Evolutionary conservation across 306 rosid genomes (phyloP), one percentile per base, ranked within the genome.

Genomic region (Quercus bicolor): DNA sequence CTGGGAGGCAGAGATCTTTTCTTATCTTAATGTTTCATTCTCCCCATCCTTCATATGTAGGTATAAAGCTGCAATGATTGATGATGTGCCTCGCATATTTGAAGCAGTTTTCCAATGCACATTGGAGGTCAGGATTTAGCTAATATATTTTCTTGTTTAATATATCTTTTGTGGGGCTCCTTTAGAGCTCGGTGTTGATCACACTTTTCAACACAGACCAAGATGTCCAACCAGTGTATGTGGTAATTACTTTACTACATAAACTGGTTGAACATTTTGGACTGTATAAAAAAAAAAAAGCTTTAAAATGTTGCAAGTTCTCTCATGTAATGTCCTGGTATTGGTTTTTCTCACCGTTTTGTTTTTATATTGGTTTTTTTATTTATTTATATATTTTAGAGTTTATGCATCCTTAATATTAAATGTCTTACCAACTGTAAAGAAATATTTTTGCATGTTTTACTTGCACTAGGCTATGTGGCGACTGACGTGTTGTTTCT

Each of bases 21-120:
- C 23, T 66, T 66, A 19, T 19, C 23, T 34, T 66, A 33, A 11
- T 68, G 16, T 70, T 4, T 26, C 70, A 65, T 28, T 72, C 21
- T 66, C 48, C 45, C 23, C 64, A 62, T 68, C 70, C 28, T 28
- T 60, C 60, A 19, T 43, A 66, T 77, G 72, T 80, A 95, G 99
- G 89, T 96, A 96, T 85, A 93, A 93, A 88, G 82, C 77, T 78
- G 87, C 97, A 69, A 96, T 96, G 99, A 80, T 88, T 53, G 99
- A 96, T 24, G 99, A 96, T 56, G 96, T 96, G 81, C 96, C 96
- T 78, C 93, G 98, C 52, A 93, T 96, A 87, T 96, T 96, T 82
- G 99, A 96, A 89, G 99, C 99, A 57, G 94, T 93, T 80, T 96
- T 96, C 48, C 98, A 93, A 90, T 96, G 99, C 93, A 96, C 99